Evolutionary conservation across 2,329 filamentous ascomycete genomes (phyloP).

Genomic region (Fusarium musae): DNA sequence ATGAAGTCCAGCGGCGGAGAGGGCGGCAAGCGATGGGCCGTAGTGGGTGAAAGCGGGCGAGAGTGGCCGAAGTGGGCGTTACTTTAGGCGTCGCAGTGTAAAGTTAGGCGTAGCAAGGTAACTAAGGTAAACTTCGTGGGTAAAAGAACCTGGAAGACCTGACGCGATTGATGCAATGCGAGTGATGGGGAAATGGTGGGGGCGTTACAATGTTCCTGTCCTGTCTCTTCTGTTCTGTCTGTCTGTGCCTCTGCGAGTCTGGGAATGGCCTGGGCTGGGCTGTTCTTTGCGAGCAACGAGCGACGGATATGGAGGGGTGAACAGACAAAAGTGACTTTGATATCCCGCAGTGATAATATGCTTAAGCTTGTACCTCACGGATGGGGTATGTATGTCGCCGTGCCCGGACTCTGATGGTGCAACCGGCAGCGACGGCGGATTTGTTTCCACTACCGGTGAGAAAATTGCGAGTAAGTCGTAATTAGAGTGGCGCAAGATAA

Average conservation of each 20-base stretch:
- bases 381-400: slow-evolving; percentile 19
- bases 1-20: slow-evolving; percentile 44
- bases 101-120: slow-evolving; percentile 2
- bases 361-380: slow-evolving; percentile 29
- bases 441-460: slow-evolving; percentile 16
- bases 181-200: slow-evolving; percentile 30
- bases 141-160: slow-evolving; percentile 6
- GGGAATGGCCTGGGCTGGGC: background rate
- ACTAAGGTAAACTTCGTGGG: background rate
- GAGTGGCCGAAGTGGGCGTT: slow-evolving; percentile 42
- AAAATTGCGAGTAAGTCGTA: background rate
- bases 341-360: background rate
- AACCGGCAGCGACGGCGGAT: slow-evolving; percentile 25
- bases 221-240: background rate
- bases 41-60: slow-evolving; percentile 41
- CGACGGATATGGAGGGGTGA: slow-evolving; percentile 23
- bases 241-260: background rate
- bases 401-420: slow-evolving; percentile 23
- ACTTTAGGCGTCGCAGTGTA: slow-evolving; percentile 5
- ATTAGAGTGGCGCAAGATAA: slow-evolving; percentile 11
- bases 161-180: slow-evolving; percentile 23
- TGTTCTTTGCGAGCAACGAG: slow-evolving; percentile 20
- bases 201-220: slow-evolving; percentile 4
- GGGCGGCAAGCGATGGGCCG: slow-evolving; percentile 43
- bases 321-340: slow-evolving; percentile 26